Evolutionary conservation across 352 stramenopile species (phyloP).

Genomic region (Phytophthora vignae): DNA sequence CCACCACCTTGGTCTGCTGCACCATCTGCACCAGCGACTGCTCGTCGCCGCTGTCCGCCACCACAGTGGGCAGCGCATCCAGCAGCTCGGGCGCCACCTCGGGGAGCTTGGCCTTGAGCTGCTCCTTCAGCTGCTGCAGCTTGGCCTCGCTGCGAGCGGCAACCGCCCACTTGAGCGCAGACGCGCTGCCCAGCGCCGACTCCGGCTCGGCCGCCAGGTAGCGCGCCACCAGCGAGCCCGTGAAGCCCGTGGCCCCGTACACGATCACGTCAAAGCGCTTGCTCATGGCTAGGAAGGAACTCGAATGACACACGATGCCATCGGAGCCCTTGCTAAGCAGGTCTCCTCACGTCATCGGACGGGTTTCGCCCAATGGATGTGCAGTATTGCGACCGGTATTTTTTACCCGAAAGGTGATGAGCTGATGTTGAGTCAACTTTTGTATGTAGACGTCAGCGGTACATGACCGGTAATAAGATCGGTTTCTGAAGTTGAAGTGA

Average conservation of each 20-base stretch:
- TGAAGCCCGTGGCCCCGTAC: slow-evolving; percentile 92
- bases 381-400: not conserved
- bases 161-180: slow-evolving; percentile 86
- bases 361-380: slow-evolving; percentile 19
- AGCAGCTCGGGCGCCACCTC: slow-evolving; percentile 45
- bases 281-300: slow-evolving; percentile 31
- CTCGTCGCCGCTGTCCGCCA: slow-evolving; percentile 68
- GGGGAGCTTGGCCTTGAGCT: slow-evolving; percentile 58
- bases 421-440: slow-evolving; percentile 34
- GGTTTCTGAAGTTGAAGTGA: slow-evolving; percentile 20
- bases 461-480: slow-evolving; percentile 5
- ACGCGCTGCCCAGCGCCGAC: slow-evolving; percentile 32
- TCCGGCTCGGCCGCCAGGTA: slow-evolving; percentile 69
- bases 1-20: slow-evolving; percentile 75
- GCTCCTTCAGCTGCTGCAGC: slow-evolving; percentile 65
- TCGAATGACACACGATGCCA: not conserved
- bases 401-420: not conserved
- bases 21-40: slow-evolving; percentile 78
- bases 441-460: slow-evolving; percentile 23
- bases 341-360: not conserved
- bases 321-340: not conserved
- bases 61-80: slow-evolving; percentile 53
- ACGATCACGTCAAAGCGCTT: slow-evolving; percentile 78
- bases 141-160: slow-evolving; percentile 83
- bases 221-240: slow-evolving; percentile 72